These are phyloP conservation scores for Leccinum truebloodii DNA, from an alignment of 768 basidiomycete genomes.

Conservation along the genomic window DNA sequence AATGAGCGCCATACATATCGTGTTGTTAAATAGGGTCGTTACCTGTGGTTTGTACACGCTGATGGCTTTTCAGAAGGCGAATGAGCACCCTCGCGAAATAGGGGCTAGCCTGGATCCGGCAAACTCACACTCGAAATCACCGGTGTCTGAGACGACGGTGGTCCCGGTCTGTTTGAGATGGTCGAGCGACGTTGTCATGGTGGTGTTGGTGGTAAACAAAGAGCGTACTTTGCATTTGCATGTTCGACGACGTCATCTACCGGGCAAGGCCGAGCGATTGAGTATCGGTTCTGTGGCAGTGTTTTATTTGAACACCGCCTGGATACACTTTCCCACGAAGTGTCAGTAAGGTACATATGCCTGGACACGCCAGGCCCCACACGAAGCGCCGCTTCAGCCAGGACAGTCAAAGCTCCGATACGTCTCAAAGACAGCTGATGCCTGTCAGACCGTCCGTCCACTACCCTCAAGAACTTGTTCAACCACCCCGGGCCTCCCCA, in stretches of 20 bases:
- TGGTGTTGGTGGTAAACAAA: constrained; percentile 23
- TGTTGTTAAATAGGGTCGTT: constrained; percentile 3
- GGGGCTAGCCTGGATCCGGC: constrained; percentile 14
- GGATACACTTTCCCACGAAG: no score
- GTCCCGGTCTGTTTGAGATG: constrained; percentile 87
- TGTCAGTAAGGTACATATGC: no score
- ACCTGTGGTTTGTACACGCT: constrained; percentile 93
- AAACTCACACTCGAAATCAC: constrained; percentile 77
- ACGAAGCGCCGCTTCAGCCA: background rate
- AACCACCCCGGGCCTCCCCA: constrained; percentile 19
- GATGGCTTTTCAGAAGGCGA: constrained; percentile 55
- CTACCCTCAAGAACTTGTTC: constrained; percentile 47
- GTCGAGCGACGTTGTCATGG: constrained; percentile 78
- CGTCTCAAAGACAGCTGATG: constrained; percentile 10
- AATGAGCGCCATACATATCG: background rate
- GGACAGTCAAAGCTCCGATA: constrained; percentile 17
- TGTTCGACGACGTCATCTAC: background rate
- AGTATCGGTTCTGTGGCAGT: no score
- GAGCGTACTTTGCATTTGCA: background rate
- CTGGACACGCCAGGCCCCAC: no score
- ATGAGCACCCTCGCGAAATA: constrained; percentile 9
- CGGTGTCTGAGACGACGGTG: constrained; percentile 86
- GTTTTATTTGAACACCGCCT: no score
- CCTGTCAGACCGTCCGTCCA: constrained; percentile 48
- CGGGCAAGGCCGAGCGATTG: constrained; percentile 2